Percentiles rank a stretch among this genome's conserved stretches.
These are phyloP conservation scores for Iberis pinnata DNA, from an alignment of 345 rosid species.

Conservation along the genomic window DNA sequence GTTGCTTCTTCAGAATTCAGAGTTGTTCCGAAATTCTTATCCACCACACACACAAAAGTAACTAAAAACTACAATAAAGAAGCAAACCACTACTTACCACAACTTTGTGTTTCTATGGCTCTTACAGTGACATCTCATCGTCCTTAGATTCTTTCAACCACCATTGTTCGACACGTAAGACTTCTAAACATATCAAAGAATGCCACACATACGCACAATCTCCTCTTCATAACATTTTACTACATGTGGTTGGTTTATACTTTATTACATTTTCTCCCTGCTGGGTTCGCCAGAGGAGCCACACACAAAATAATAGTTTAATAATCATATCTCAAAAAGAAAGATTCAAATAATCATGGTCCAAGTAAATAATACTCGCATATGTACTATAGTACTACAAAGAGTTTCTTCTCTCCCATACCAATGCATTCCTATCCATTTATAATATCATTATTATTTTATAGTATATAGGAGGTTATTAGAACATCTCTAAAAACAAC, in stretches of 20 bases:
- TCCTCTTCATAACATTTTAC: no score
- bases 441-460: constrained; percentile 3
- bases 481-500: no score
- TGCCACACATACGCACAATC: constrained; percentile 20
- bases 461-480: not conserved
- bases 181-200: not conserved
- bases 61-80: not conserved
- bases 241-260: constrained; percentile 1
- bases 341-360: no score
- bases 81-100: no score
- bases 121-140: constrained; percentile 24
- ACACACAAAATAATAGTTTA: no score
- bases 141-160: constrained; percentile 27
- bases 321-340: no score
- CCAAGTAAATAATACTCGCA: not conserved
- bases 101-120: constrained; percentile 16
- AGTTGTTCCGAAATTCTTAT: constrained; percentile 21
- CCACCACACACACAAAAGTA: not conserved
- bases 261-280: constrained; percentile 1
- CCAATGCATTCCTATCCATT: not conserved
- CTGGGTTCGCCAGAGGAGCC: constrained; percentile 7
- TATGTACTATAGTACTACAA: constrained; percentile 1
- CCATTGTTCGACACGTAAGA: constrained; percentile 21
- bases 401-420: not conserved
- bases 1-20: constrained; percentile 7